Conservation (phyloP, 306 rosid species). For the Albizia julibrissin region DNA sequence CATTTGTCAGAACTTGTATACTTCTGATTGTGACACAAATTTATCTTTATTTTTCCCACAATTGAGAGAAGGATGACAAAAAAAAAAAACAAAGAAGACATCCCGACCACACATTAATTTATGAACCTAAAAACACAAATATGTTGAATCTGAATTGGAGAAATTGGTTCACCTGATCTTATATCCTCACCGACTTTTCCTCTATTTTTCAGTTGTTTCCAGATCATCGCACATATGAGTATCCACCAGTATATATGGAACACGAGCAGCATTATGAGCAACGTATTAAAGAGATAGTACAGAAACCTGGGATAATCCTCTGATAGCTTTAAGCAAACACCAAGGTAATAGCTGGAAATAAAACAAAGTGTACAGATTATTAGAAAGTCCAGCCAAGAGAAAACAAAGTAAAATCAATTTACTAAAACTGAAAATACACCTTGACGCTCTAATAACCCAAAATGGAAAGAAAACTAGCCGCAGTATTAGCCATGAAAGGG, state of each 20-base stretch:
- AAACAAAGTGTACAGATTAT: constrained; percentile 39
- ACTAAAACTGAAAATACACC: constrained; percentile 60
- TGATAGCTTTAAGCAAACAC: constrained; percentile 50
- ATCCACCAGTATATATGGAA: constrained; percentile 99
- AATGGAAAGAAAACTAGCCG: constrained; percentile 86
- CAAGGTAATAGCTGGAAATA: constrained; percentile 66
- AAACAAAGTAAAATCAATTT: constrained; percentile 34
- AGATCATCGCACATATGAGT: constrained; percentile 84
- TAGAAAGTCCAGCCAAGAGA: constrained; percentile 19
- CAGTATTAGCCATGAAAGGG: constrained; percentile 79
- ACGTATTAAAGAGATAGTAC: constrained; percentile 79
- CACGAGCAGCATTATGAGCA: constrained; percentile 81
- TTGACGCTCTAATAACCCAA: constrained; percentile 85
- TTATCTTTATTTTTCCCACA: not conserved
- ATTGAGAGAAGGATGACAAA: not conserved
- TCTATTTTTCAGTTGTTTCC: constrained; percentile 78
- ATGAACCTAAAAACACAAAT: constrained; percentile 21
- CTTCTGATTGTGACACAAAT: constrained; percentile 1
- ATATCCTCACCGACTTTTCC: constrained; percentile 98
- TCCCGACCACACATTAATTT: constrained; percentile 17
- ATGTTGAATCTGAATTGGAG: constrained; percentile 6
- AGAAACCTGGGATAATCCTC: constrained; percentile 41
- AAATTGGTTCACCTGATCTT: constrained; percentile 77
- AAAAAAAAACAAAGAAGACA: not conserved
- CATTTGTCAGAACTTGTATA: not conserved